phyloP scores from a whole-genome alignment of 192 early-diverging fungal species.

The Thamnidium elegans region DNA sequence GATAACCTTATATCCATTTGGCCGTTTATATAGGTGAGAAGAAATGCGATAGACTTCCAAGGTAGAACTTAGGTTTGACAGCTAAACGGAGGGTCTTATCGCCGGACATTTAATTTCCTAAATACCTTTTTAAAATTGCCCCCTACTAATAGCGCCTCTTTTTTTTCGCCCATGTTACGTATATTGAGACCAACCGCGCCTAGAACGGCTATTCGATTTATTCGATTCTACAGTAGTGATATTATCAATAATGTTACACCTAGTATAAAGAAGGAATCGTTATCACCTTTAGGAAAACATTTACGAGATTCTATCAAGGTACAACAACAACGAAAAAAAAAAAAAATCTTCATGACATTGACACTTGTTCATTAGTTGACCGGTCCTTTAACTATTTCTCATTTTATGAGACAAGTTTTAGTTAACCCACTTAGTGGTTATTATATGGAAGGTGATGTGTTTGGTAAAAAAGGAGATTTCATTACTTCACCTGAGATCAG shows the following conservation, averaged over 20 bases:
- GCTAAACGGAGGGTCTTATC: too few species aligned
- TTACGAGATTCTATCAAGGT: conserved; percentile 18
- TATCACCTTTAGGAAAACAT: conserved; percentile 11
- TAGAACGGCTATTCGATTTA: not conserved
- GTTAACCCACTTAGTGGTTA: conserved; percentile 90
- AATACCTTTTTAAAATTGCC: too few species aligned
- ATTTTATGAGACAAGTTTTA: conserved; percentile 87
- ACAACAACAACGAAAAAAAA: not conserved
- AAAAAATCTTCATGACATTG: not conserved
- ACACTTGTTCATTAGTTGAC: conserved; percentile 40
- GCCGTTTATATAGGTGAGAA: too few species aligned
- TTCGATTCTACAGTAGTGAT: conserved; percentile 5
- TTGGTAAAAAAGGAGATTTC: conserved; percentile 91
- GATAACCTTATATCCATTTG: too few species aligned
- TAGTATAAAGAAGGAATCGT: conserved; percentile 3
- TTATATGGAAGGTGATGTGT: conserved; percentile 89
- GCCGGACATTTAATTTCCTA: too few species aligned
- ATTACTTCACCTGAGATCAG: conserved; percentile 95
- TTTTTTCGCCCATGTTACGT: conserved; percentile 6
- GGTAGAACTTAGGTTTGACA: too few species aligned
- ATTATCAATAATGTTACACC: not conserved
- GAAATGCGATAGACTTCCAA: too few species aligned
- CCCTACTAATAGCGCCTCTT: too few species aligned
- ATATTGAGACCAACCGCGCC: not conserved
- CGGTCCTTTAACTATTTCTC: conserved; percentile 74